Evolutionary conservation across 176 grass and related monocot genomes (phyloP), one percentile per base, ranked within the genome.

Genomic region (Zea mays): DNA sequence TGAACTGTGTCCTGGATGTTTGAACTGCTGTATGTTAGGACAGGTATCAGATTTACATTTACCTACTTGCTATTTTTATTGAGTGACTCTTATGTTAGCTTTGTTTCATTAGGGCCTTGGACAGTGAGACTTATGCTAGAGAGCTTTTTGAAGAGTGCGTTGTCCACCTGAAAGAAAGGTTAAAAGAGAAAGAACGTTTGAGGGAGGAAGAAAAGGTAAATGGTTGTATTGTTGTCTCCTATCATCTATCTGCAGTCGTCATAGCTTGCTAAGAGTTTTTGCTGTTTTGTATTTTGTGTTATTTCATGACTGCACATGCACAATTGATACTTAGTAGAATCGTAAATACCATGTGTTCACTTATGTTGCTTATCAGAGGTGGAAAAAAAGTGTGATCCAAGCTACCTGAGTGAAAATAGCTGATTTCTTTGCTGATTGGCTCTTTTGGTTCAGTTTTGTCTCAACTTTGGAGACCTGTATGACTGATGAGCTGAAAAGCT

Each of bases 161-260:
- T 48, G 73, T 81, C 67, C 92, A 88, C 75, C 83, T 99, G 69
- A 91, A 99, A 85, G 92, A 93, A 77, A 90, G 93, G 77, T 74
- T 92, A 56, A 99, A 89, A 81, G 92, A 99, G 83, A 99, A 93
- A 77, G 96, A 93, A 20, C 96, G 87, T 16, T 76, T 90, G 78
- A 92, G 92, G 75, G 92, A 99, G 81, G 96, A 99, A 75, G 96
- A 99, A 65, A 99, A 95, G 83, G 95, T 98, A 86, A 73, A 75
- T 45, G 12, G 1, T 51, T 9, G 3, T 65, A 40, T 19, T 46
- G 3, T 74, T 34, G 44, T 69, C 15, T 64, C 5, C 1, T 76
- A 35, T 37, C 12, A 43, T 39, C 55, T 50, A 55, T 67, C 21
- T 39, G 68, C 16, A 43, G 10, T 72, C n/a, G 10, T 74, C 48